Evolutionary conservation across 495 filamentous ascomycete species (phyloP), one percentile per base, ranked within the genome.

Genomic region (Staphylotrichum longicolle): DNA sequence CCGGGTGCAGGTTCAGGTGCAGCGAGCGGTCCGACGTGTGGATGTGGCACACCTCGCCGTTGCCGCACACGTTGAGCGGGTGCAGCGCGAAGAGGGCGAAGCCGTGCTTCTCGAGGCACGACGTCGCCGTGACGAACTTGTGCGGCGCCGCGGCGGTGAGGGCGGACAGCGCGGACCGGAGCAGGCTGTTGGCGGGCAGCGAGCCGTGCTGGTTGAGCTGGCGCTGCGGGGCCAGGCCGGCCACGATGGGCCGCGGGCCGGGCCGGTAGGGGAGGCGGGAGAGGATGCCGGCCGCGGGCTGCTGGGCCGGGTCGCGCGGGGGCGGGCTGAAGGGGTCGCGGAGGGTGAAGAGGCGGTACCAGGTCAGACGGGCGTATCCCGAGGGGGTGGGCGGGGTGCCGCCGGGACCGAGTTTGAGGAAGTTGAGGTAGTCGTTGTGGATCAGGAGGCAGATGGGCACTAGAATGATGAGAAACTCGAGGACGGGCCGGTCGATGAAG

Each of bases 91-190:
- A 94, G 4, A 94, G 79, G 2, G 85, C 90, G 3, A 88, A 79
- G 33, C 86, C 86, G 68, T 91, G 85, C 71, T 92, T 91, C 68
- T 94, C 90, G 65, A 93, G 88, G 66, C 87, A 90, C 0, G 87
- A 90, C 2, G 80, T 87, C 6, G 80, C 86, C 14, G 84, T 79
- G 47, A 80, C 78, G 33, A 91, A 76, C n/a, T 72, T 69, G 4
- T 78, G 70, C 5, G 82, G 77, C 63, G 82, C 72, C 0, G 63
- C 66, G 0, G 68, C 63, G 10, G 78, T 77, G n/a, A 90, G 76
- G 5, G 69, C 60, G 46, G 81, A 75, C 12, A 92, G 72, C 14
- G 74, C 75, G 0, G 66, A 57, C 5, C 78, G 73, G 7, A 91
- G 76, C 12, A 70, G 59, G 32, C 72, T 64, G 72, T 86, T 87